phyloP scores from a whole-genome alignment of 495 filamentous ascomycete species.

The Paragyromitra xinjiangensis region DNA sequence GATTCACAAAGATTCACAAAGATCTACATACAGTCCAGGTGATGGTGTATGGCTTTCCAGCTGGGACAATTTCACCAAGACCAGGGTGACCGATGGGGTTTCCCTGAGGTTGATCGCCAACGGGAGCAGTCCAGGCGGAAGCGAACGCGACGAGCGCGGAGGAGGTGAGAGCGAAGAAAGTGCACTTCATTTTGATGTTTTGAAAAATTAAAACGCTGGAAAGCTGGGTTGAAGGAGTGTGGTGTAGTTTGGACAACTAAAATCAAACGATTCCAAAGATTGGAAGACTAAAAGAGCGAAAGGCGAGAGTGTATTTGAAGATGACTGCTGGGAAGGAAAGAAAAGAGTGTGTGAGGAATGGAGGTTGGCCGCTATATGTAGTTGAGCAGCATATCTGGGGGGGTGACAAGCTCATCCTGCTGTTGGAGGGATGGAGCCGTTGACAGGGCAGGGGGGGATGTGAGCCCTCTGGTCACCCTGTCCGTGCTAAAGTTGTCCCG shows the following conservation, averaged over 20 bases:
- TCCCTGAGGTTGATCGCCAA: slow-evolving; percentile 61
- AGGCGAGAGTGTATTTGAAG: slow-evolving; percentile 17
- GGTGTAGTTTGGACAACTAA: slow-evolving; percentile 51
- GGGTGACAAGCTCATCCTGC: slow-evolving; percentile 13
- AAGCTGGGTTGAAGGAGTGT: slow-evolving; percentile 50
- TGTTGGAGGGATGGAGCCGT: slow-evolving; percentile 33
- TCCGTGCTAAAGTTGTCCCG: slow-evolving; percentile 29
- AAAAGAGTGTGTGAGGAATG: slow-evolving; percentile 21
- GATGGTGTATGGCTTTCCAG: slow-evolving; percentile 67
- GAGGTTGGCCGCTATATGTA: slow-evolving; percentile 49
- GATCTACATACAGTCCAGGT: slow-evolving; percentile 64
- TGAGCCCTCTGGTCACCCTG: not conserved
- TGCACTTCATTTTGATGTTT: slow-evolving; percentile 62
- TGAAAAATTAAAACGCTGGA: slow-evolving; percentile 2
- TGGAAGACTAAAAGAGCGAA: slow-evolving; percentile 29
- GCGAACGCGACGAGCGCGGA: slow-evolving; percentile 64
- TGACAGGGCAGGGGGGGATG: slow-evolving; percentile 37
- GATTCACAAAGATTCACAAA: not conserved
- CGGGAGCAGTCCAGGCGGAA: slow-evolving; percentile 63
- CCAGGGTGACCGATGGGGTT: slow-evolving; percentile 68
- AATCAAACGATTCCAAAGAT: slow-evolving; percentile 33
- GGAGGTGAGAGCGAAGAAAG: slow-evolving; percentile 61
- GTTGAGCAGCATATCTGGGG: slow-evolving; percentile 7
- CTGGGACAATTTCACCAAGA: slow-evolving; percentile 65
- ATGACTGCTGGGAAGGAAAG: slow-evolving; percentile 8